Conservation (phyloP, 257 asterid species). For the Solanum okadae region DNA sequence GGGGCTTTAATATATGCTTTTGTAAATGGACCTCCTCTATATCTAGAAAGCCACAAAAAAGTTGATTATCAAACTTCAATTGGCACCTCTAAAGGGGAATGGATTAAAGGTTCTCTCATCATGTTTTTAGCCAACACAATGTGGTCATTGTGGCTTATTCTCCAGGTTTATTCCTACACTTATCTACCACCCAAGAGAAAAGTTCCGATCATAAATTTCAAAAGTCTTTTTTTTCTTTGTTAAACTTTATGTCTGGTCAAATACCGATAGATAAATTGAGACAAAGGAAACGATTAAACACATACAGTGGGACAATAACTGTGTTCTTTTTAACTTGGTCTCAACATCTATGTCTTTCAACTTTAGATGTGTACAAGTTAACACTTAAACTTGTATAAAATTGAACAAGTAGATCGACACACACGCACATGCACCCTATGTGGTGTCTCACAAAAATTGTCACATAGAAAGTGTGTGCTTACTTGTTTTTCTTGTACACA, state of each 20-base stretch:
- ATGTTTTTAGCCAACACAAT: constrained; percentile 28
- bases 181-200: neutral
- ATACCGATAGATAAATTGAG: no score
- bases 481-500: neutral
- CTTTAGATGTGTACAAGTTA: no score
- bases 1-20: constrained; percentile 57
- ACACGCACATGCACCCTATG: neutral
- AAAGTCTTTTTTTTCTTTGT: no score
- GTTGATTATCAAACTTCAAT: neutral
- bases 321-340: no score
- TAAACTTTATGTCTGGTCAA: no score
- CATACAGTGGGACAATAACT: no score
- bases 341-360: no score
- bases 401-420: neutral
- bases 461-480: neutral
- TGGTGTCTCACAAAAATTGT: neutral
- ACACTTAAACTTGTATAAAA: no score
- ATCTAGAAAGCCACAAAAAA: constrained; percentile 6
- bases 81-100: constrained; percentile 18
- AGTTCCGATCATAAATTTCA: neutral
- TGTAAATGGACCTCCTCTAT: constrained; percentile 46
- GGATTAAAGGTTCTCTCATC: constrained; percentile 57
- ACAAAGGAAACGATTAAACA: no score
- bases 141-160: constrained; percentile 47
- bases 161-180: constrained; percentile 31